Base-by-base conservation (phyloP, 139 green algal species). In the Astrephomene gubernaculifera region DNA sequence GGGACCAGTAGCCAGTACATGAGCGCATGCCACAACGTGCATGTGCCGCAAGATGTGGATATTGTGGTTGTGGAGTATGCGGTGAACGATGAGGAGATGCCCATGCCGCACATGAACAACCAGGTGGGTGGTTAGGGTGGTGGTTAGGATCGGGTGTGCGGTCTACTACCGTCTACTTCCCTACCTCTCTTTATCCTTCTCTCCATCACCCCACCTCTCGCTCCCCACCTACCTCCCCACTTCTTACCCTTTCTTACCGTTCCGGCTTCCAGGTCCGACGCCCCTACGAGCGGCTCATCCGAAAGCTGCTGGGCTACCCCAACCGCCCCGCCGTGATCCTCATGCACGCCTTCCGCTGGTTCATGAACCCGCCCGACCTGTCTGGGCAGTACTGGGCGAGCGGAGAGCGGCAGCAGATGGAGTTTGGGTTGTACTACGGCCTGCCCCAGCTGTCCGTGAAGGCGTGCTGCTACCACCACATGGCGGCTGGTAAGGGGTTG, bases 51-150 rank as follows among this genome's bases (percentile, higher is more conserved):
- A 2, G 43, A 87, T 21, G 79, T 43, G n/a, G 88, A 92, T 76
- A 61, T 92, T 24, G 39, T 92, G 1, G 41, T 92, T 31, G 67
- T 92, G n/a, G 88, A 92, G 67, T 88, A 89, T 67, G 70, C 71
- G 0, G 60, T 88, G 10, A 88, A 86, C 52, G 86, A 90, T 25
- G 83, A 83, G 8, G 69, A 89, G 78, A 86, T 71, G 33, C 57
- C 54, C 52, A 80, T 78, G 38, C 64, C 80, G 45, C 44, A 86
- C 45, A 79, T 80, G 35, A 69, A 88, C 85, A 89, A 83, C 60
- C 53, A 79, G 67, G 85, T 75, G 39, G 14, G 61, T 4, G 38
- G 65, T 3, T n/a, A n/a, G n/a, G n/a, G n/a, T n/a, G n/a, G n/a
- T n/a, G n/a, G n/a, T n/a, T n/a, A n/a, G n/a, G n/a, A n/a, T n/a